A percentile compares a stretch with the other conserved stretches of the same genome.
Conservation (phyloP, 2,329 filamentous ascomycete genomes). For the Herpomyces periplanetae region DNA sequence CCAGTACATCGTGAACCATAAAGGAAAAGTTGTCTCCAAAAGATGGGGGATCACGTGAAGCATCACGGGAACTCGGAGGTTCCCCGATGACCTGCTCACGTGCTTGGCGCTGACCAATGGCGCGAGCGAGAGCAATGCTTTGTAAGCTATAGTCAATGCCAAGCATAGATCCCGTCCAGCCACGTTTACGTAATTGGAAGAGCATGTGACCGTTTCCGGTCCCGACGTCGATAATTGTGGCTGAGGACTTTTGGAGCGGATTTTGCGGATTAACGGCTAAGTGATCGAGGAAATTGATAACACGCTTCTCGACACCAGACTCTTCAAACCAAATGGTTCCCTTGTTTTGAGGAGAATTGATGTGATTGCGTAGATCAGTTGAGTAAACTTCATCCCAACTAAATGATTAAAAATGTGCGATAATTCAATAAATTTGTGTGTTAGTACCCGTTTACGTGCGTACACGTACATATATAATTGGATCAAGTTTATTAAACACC, state of each 20-base stretch:
- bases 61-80: too few species aligned
- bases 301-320: conserved; percentile 44
- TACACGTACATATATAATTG: too few species aligned
- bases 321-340: conserved; percentile 93
- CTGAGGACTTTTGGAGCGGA: conserved; percentile 3
- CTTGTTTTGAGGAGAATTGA: conserved; percentile 28
- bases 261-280: conserved; percentile 11
- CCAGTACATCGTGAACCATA: background rate
- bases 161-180: conserved; percentile 26
- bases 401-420: too few species aligned
- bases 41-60: too few species aligned
- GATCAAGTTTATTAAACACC: too few species aligned
- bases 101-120: conserved; percentile 11
- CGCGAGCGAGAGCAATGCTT: conserved; percentile 30
- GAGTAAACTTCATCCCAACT: conserved; percentile 23
- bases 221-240: conserved; percentile 42
- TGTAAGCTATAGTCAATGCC: conserved; percentile 54
- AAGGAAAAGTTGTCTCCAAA: too few species aligned
- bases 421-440: too few species aligned
- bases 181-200: conserved; percentile 29
- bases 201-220: conserved; percentile 77
- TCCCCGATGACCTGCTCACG: background rate
- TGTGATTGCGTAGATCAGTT: conserved; percentile 27
- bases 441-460: too few species aligned
- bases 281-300: conserved; percentile 18